Evolutionary conservation across 257 asterid species (phyloP), one percentile per base, ranked within the genome.

Genomic region (Capsicum baccatum): DNA sequence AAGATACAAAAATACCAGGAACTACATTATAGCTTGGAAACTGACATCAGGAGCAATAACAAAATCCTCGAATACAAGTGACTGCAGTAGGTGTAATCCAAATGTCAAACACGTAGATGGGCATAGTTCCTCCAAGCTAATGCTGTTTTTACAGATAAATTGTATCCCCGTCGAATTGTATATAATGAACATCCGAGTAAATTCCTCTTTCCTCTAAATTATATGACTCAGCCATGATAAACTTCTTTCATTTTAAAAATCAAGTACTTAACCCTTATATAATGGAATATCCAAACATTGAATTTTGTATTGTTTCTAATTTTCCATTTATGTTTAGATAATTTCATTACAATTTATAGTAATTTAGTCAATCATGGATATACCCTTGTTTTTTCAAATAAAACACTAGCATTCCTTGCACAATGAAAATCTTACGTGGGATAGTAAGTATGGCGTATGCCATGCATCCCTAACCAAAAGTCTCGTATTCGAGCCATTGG

Each of bases 51-150:
- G 47, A 69, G 78, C 78, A 69, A 69, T 15, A 39, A 54, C 78
- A 69, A 69, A 69, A 39, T 39, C 54, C 78, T 0, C 14, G 0
- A 68, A 68, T 16, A 26, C 33, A 68, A 68, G 54, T 15, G 78
- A 39, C 54, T 16, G 78, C 0, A 0, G 13, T 68, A 68, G 52
- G 78, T 68, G 78, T 39, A 68, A 68, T 8, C 54, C 26, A 70
- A 17, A 70, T 42, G 9, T 42, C 33, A 42, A 70, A 42, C 0
- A 70, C 5, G 35, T 69, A 39, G 15, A 42, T 1, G 8, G 79
- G 79, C 55, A 68, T 37, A 37, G 54, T 68, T 68, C 78, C 54
- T 68, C 78, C 54, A 68, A 68, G 79, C 15, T 33, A 69, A 69
- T 33, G 14, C 74, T 14, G 50, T 35, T 67, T 52, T 39, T 69